Conservation (phyloP, 805 yeast species). For the Lachancea meyersii region DNA sequence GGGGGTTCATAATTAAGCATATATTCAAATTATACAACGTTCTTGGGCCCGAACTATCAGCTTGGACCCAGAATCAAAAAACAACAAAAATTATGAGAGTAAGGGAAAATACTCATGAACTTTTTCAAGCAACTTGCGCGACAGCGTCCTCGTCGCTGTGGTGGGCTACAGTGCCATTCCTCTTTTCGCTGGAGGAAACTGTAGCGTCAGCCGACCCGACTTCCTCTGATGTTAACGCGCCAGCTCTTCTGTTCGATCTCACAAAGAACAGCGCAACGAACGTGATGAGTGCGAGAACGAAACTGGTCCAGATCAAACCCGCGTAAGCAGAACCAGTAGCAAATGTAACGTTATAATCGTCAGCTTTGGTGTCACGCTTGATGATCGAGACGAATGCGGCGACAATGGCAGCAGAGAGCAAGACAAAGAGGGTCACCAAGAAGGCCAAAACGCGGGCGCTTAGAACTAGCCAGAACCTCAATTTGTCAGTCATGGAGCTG, state of each 20-base stretch:
- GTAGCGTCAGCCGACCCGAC: conserved; percentile 3
- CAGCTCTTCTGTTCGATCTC: background rate
- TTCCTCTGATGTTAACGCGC: background rate
- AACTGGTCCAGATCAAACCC: conserved; percentile 31
- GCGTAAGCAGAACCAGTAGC: conserved; percentile 21
- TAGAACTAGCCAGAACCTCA: background rate
- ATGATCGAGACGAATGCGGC: conserved; percentile 27
- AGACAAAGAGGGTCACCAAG: conserved; percentile 21
- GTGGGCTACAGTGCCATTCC: background rate
- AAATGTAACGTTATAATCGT: conserved; percentile 26
- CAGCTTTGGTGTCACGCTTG: conserved; percentile 30
- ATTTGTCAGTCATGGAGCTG: background rate
- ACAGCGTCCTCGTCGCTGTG: background rate
- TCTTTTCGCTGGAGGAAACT: conserved; percentile 7
- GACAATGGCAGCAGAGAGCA: conserved; percentile 26
- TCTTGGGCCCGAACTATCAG: background rate
- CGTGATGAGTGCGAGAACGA: conserved; percentile 21
- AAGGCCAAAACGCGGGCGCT: conserved; percentile 9
- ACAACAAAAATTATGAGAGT: background rate
- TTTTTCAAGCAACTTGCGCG: conserved; percentile 1
- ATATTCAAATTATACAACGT: background rate
- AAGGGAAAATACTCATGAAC: background rate
- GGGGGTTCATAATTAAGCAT: background rate
- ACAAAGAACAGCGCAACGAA: conserved; percentile 12
- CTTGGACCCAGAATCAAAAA: background rate